Evolutionary conservation across 1,139 yeast species (phyloP).

Genomic region (Torulaspora pretoriensis): DNA sequence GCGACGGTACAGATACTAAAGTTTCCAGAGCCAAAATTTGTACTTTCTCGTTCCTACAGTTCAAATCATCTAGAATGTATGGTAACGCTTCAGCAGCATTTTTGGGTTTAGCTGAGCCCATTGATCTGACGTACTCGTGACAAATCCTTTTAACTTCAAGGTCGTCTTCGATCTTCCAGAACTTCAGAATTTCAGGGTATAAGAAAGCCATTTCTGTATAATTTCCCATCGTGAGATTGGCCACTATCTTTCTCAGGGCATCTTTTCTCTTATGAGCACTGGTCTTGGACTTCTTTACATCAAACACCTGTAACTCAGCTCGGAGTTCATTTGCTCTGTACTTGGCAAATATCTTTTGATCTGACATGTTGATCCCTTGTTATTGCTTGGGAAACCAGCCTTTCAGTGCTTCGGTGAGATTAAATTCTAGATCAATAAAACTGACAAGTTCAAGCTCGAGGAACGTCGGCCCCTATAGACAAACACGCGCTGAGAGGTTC

Average conservation of each 20-base stretch:
- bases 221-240: constrained; percentile 80
- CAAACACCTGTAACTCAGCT: constrained; percentile 36
- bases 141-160: constrained; percentile 69
- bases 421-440: background rate
- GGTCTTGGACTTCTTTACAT: constrained; percentile 34
- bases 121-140: constrained; percentile 55
- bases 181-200: constrained; percentile 60
- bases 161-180: constrained; percentile 58
- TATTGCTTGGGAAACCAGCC: background rate
- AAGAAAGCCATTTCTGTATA: constrained; percentile 60
- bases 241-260: constrained; percentile 70
- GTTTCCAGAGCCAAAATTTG: constrained; percentile 62
- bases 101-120: constrained; percentile 56
- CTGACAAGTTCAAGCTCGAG: background rate
- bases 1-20: constrained; percentile 53
- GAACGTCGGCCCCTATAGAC: constrained; percentile 7
- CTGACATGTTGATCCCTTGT: constrained; percentile 25
- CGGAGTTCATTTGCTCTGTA: constrained; percentile 37
- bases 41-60: constrained; percentile 41
- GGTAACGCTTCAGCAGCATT: constrained; percentile 56
- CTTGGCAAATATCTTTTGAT: constrained; percentile 31
- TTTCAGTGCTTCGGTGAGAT: too few relatives aligned
- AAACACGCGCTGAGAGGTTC: background rate
- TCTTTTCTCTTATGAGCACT: constrained; percentile 45
- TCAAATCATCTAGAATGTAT: constrained; percentile 50